These are phyloP conservation scores for Lentinula aciculospora DNA, from an alignment of 768 basidiomycete genomes.

Conservation along the genomic window DNA sequence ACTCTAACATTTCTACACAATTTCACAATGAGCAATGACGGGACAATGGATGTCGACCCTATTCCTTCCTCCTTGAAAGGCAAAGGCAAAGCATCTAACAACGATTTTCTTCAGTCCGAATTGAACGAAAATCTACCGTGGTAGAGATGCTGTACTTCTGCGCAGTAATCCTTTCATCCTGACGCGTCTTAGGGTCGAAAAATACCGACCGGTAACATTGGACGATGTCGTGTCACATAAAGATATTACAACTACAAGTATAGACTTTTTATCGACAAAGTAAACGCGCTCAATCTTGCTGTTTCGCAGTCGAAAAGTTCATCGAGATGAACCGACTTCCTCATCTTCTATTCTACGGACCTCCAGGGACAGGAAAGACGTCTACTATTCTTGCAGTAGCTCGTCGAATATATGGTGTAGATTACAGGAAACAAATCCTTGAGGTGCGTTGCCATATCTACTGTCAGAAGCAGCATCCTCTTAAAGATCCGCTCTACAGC, in stretches of 20 bases:
- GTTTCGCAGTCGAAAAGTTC: slow-evolving; percentile 83
- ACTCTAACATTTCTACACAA: too few relatives aligned
- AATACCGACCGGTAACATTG: slow-evolving; percentile 88
- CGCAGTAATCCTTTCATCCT: background rate
- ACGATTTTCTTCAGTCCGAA: slow-evolving; percentile 21
- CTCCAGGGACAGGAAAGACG: slow-evolving; percentile 98
- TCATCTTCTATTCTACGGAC: slow-evolving; percentile 95
- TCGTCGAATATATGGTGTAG: slow-evolving; percentile 84
- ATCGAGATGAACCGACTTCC: slow-evolving; percentile 93
- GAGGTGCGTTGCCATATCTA: slow-evolving; percentile 53
- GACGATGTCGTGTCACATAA: slow-evolving; percentile 96
- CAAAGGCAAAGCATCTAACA: slow-evolving; percentile 60
- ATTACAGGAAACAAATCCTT: slow-evolving; percentile 87
- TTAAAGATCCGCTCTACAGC: slow-evolving; percentile 32
- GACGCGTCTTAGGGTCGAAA: slow-evolving; percentile 76
- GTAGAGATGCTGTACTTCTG: slow-evolving; percentile 30
- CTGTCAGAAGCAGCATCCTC: slow-evolving; percentile 2
- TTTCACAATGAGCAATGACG: slow-evolving; percentile 23
- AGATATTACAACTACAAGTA: slow-evolving; percentile 93
- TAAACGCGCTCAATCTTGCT: slow-evolving; percentile 7
- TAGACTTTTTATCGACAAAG: slow-evolving; percentile 19
- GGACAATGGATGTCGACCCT: slow-evolving; percentile 47
- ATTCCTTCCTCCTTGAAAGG: slow-evolving; percentile 44
- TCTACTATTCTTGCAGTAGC: slow-evolving; percentile 96
- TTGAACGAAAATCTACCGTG: slow-evolving; percentile 78